phyloP scores from a whole-genome alignment of 2,329 filamentous ascomycete genomes.

The Fusarium redolens region DNA sequence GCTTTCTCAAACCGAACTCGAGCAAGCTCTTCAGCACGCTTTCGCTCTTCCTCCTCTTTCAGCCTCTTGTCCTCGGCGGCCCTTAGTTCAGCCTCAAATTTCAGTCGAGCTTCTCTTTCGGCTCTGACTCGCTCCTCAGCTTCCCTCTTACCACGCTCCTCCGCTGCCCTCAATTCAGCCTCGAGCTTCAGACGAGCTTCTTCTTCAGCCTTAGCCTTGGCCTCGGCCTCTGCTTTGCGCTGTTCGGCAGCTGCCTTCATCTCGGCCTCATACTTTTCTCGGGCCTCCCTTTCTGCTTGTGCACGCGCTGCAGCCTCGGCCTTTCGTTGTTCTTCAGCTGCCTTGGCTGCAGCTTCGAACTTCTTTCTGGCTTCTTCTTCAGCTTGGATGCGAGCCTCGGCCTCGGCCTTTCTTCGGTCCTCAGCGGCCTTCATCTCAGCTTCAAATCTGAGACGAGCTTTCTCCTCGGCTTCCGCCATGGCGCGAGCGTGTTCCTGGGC shows the following conservation, averaged over 20 bases:
- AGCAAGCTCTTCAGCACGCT: constrained; percentile 62
- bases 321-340: constrained; percentile 49
- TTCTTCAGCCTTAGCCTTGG: constrained; percentile 58
- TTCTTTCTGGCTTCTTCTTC: constrained; percentile 60
- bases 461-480: constrained; percentile 57
- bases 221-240: constrained; percentile 60
- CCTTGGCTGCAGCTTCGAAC: constrained; percentile 57
- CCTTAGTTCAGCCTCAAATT: constrained; percentile 55
- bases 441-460: constrained; percentile 60
- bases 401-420: constrained; percentile 57
- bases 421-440: constrained; percentile 58
- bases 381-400: constrained; percentile 58
- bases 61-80: constrained; percentile 58
- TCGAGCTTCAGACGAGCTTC: constrained; percentile 61
- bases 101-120: constrained; percentile 52
- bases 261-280: constrained; percentile 60
- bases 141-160: constrained; percentile 58
- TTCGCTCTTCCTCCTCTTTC: constrained; percentile 53
- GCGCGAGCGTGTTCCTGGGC: constrained; percentile 61
- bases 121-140: constrained; percentile 59
- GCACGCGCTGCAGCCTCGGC: constrained; percentile 34
- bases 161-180: constrained; percentile 56
- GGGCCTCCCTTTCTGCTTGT: constrained; percentile 53
- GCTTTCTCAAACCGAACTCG: constrained; percentile 55
- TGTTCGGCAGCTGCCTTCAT: constrained; percentile 57